A percentile compares a stretch with the other conserved stretches of the same genome.
Evolutionary conservation across 805 yeast genomes (phyloP).

Genomic region (Yarrowia bubula): DNA sequence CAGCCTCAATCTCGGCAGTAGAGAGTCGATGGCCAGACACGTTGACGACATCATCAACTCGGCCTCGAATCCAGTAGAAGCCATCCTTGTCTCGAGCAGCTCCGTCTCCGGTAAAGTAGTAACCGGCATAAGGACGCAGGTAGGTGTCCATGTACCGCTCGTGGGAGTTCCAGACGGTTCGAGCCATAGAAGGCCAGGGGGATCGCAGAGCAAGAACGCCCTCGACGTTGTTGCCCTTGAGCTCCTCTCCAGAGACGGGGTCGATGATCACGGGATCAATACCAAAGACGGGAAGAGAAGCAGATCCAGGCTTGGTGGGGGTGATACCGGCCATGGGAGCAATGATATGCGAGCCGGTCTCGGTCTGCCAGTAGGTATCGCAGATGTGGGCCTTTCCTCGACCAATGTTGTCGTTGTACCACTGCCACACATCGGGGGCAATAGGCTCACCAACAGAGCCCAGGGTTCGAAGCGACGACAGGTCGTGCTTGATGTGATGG

Average conservation of each 20-base stretch:
- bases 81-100: conserved; percentile 97
- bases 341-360: conserved; percentile 92
- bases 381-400: conserved; percentile 74
- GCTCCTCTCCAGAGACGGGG: conserved; percentile 85
- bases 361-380: conserved; percentile 99
- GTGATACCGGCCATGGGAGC: conserved; percentile 93
- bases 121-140: conserved; percentile 87
- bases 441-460: conserved; percentile 99
- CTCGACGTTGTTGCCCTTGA: conserved; percentile 85
- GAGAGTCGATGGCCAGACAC: conserved; percentile 97
- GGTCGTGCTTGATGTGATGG: conserved; percentile 75
- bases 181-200: conserved; percentile 99
- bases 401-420: conserved; percentile 94
- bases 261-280: conserved; percentile 86
- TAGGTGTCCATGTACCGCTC: conserved; percentile 85
- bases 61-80: conserved; percentile 95
- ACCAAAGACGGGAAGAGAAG: conserved; percentile 95
- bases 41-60: conserved; percentile 98
- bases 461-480: conserved; percentile 81
- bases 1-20: conserved; percentile 97
- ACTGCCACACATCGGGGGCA: conserved; percentile 97
- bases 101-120: conserved; percentile 97
- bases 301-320: conserved; percentile 96
- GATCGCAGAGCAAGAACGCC: conserved; percentile 89
- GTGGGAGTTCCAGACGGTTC: conserved; percentile 91